phyloP scores from a whole-genome alignment of 306 rosid genomes.

The Glycine tomentella region DNA sequence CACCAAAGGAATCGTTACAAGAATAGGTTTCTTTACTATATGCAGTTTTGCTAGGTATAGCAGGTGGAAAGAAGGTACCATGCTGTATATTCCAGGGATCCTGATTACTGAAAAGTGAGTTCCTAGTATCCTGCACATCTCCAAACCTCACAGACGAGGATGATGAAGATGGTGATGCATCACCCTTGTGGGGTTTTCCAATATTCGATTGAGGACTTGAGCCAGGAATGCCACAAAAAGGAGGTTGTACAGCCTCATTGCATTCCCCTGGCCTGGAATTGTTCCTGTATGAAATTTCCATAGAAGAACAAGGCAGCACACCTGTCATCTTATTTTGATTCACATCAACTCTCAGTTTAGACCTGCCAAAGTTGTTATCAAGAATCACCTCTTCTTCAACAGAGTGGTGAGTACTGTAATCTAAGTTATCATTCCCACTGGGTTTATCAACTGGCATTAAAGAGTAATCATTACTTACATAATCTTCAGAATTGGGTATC shows the following conservation, averaged over 20 bases:
- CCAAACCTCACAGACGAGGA: constrained; percentile 56
- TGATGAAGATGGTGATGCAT: constrained; percentile 41
- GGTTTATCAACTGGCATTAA: constrained; percentile 52
- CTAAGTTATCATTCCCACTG: constrained; percentile 51
- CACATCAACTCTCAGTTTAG: constrained; percentile 47
- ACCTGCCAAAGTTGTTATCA: constrained; percentile 52
- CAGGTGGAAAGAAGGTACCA: constrained; percentile 69
- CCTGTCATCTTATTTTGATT: constrained; percentile 47
- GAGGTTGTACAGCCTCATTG: constrained; percentile 59
- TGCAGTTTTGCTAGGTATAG: constrained; percentile 54
- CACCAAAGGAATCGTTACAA: constrained; percentile 57
- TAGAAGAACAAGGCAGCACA: constrained; percentile 52
- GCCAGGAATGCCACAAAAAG: constrained; percentile 63
- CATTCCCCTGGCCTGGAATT: constrained; percentile 59
- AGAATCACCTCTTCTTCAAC: constrained; percentile 56
- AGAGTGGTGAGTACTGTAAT: constrained; percentile 43
- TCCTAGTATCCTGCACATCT: constrained; percentile 66
- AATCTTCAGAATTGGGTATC: constrained; percentile 50
- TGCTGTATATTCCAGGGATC: constrained; percentile 81
- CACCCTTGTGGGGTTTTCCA: constrained; percentile 54
- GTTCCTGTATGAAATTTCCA: constrained; percentile 47
- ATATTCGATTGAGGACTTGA: constrained; percentile 53
- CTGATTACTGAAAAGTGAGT: constrained; percentile 84
- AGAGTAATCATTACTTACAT: constrained; percentile 49
- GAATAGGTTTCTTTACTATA: constrained; percentile 58